Evolutionary conservation across 805 yeast species (phyloP).

Genomic region (Monosporozyma aerobia): DNA sequence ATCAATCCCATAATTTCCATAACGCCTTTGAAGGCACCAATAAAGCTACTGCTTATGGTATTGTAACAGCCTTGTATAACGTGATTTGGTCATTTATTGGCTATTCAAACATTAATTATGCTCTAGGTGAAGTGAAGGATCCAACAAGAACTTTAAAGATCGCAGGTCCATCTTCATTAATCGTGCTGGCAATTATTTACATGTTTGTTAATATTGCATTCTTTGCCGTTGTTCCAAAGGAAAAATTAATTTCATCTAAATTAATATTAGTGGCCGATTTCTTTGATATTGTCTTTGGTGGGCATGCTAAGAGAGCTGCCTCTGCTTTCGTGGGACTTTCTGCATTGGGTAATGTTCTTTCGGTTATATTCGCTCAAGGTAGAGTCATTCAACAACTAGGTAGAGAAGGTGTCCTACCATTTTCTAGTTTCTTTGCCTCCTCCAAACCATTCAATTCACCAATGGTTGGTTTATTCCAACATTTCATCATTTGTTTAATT

Average conservation of each 20-base stretch:
- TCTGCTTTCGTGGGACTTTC: constrained; percentile 74
- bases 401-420: constrained; percentile 73
- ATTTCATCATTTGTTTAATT: constrained; percentile 65
- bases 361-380: constrained; percentile 76
- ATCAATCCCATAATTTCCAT: constrained; percentile 50
- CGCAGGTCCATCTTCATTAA: constrained; percentile 69
- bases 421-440: constrained; percentile 59
- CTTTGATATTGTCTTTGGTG: constrained; percentile 64
- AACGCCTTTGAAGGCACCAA: constrained; percentile 48
- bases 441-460: constrained; percentile 70
- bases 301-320: constrained; percentile 58
- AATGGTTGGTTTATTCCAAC: constrained; percentile 61
- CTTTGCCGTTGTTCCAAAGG: constrained; percentile 71
- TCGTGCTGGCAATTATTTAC: constrained; percentile 53
- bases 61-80: constrained; percentile 68
- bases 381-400: constrained; percentile 74
- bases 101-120: constrained; percentile 75
- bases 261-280: constrained; percentile 68
- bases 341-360: constrained; percentile 73
- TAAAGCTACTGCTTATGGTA: constrained; percentile 51
- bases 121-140: constrained; percentile 68
- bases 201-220: constrained; percentile 73
- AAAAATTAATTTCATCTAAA: constrained; percentile 50
- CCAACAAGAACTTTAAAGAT: constrained; percentile 58
- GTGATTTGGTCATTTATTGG: constrained; percentile 83